These are phyloP conservation scores for Nakazawaea wyomingensis DNA, from an alignment of 805 yeast genomes.

Conservation along the genomic window DNA sequence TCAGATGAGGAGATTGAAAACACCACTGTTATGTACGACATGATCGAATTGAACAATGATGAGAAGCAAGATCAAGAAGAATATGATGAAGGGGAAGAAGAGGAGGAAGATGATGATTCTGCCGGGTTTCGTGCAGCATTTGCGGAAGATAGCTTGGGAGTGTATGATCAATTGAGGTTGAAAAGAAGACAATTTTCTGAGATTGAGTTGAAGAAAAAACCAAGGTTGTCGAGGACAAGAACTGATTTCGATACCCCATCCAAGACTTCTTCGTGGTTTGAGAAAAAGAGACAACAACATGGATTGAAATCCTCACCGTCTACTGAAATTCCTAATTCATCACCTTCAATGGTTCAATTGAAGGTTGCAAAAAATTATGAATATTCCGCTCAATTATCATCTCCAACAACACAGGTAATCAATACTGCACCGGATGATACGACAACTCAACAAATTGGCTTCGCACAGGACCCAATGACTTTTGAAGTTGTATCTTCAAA, in stretches of 20 bases:
- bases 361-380: neutral
- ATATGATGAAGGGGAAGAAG: constrained; percentile 25
- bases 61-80: no score
- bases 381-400: no score
- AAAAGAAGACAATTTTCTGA: constrained; percentile 7
- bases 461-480: neutral
- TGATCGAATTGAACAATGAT: constrained; percentile 10
- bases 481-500: neutral
- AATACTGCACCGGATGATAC: neutral
- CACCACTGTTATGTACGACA: neutral
- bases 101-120: constrained; percentile 28
- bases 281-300: neutral
- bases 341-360: constrained; percentile 5
- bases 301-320: neutral
- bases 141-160: constrained; percentile 9
- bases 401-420: constrained; percentile 1
- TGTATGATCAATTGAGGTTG: constrained; percentile 4
- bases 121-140: neutral
- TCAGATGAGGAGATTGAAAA: constrained; percentile 8
- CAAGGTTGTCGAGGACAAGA: constrained; percentile 1
- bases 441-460: neutral
- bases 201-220: constrained; percentile 1
- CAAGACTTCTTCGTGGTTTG: neutral
- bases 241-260: constrained; percentile 6
- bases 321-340: constrained; percentile 3